These are phyloP conservation scores for Apiospora marii DNA, from an alignment of 2,329 filamentous ascomycete species.

Conservation along the genomic window DNA sequence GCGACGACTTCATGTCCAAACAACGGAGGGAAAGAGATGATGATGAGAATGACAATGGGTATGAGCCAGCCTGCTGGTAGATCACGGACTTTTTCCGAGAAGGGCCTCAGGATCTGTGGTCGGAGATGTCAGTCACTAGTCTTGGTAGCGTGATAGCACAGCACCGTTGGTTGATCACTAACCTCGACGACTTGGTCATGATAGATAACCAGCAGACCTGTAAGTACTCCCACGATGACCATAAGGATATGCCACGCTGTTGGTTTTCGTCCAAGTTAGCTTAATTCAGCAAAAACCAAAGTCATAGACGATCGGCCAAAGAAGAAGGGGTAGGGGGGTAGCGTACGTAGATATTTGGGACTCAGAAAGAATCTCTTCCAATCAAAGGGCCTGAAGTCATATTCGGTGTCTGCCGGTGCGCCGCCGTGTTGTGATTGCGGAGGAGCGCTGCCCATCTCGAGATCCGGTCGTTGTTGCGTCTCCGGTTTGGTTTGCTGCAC, in stretches of 20 bases:
- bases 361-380: conserved; percentile 22
- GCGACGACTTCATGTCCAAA: conserved; percentile 52
- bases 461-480: conserved; percentile 14
- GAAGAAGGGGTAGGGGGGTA: neutral
- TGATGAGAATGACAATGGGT: conserved; percentile 47
- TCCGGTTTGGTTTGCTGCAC: conserved; percentile 11
- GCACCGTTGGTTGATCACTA: conserved; percentile 23
- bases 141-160: neutral
- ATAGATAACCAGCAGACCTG: conserved; percentile 45
- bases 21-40: conserved; percentile 51
- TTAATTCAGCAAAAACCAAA: neutral
- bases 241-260: conserved; percentile 39
- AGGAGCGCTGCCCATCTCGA: conserved; percentile 12
- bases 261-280: neutral
- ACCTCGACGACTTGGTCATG: conserved; percentile 49
- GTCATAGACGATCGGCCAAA: neutral
- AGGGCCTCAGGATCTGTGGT: conserved; percentile 43
- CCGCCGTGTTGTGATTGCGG: neutral
- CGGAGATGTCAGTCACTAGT: neutral
- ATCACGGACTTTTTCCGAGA: conserved; percentile 47
- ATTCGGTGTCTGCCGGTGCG: conserved; percentile 12
- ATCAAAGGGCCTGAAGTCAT: conserved; percentile 20
- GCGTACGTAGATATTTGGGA: conserved; percentile 24
- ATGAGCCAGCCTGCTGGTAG: conserved; percentile 50
- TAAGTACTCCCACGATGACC: conserved; percentile 41